Evolutionary conservation across 2,329 filamentous ascomycete genomes (phyloP).

Genomic region (Colletotrichum limetticola): DNA sequence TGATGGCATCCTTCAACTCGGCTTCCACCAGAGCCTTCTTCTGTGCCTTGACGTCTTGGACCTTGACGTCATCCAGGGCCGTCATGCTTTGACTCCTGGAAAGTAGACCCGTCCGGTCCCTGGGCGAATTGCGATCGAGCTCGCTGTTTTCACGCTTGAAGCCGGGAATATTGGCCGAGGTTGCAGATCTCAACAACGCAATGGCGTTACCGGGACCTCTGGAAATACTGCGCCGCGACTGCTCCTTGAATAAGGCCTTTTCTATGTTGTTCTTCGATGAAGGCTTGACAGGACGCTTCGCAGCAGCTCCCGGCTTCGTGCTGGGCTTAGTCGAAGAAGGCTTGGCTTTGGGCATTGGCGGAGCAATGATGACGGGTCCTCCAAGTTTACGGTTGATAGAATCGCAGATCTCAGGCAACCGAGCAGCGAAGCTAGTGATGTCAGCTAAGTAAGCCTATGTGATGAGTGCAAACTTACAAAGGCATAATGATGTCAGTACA

Average conservation of each 20-base stretch:
- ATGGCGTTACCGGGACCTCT: conserved; percentile 68
- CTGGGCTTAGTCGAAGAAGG: conserved; percentile 53
- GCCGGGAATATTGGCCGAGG: conserved; percentile 67
- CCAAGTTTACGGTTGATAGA: conserved; percentile 81
- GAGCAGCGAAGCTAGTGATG: conserved; percentile 70
- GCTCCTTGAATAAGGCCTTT: conserved; percentile 71
- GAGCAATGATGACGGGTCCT: conserved; percentile 71
- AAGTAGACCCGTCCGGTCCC: conserved; percentile 54
- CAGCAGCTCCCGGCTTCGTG: conserved; percentile 62
- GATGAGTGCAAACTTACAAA: conserved; percentile 64
- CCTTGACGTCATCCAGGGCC: conserved; percentile 57
- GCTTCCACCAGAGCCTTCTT: conserved; percentile 76
- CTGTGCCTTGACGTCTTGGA: conserved; percentile 58
- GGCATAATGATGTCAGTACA: conserved; percentile 84
- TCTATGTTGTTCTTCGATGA: conserved; percentile 67
- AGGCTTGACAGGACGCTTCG: conserved; percentile 59
- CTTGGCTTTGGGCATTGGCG: conserved; percentile 62
- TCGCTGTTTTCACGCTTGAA: conserved; percentile 79
- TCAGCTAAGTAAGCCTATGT: conserved; percentile 45
- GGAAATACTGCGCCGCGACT: conserved; percentile 63
- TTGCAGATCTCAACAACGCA: conserved; percentile 75
- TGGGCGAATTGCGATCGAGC: conserved; percentile 40
- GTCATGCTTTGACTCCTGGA: conserved; percentile 59
- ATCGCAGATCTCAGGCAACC: conserved; percentile 77
- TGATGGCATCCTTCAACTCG: conserved; percentile 79